A percentile compares a stretch with the other conserved stretches of the same genome.
Evolutionary conservation across 257 asterid species (phyloP).

Genomic region (Striga asiatica): DNA sequence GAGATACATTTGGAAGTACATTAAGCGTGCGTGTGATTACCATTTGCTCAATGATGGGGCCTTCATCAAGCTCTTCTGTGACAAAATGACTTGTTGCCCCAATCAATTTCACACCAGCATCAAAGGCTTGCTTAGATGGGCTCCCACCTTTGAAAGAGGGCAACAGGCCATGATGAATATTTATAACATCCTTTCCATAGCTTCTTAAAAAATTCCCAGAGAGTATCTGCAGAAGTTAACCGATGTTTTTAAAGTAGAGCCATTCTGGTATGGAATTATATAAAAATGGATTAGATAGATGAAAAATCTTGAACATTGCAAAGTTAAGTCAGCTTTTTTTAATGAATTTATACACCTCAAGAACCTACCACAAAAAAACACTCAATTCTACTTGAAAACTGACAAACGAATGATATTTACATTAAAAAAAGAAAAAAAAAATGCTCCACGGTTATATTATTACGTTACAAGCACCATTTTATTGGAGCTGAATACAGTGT

Average conservation of each 20-base stretch:
- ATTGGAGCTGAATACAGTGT: not conserved
- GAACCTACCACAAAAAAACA: not conserved
- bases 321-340: not conserved
- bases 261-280: conserved; percentile 1
- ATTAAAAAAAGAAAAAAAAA: not conserved
- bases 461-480: too few relatives aligned
- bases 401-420: not conserved
- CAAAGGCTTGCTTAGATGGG: conserved; percentile 96
- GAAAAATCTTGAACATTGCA: not conserved
- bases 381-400: not conserved
- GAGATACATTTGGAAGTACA: not conserved
- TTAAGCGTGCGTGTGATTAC: conserved; percentile 26
- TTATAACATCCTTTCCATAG: conserved; percentile 67
- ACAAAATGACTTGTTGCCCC: conserved; percentile 97
- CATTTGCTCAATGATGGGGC: conserved; percentile 97
- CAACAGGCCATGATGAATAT: conserved; percentile 89
- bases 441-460: not conserved
- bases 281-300: not conserved
- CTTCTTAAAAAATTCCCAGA: conserved; percentile 64
- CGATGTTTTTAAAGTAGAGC: conserved; percentile 17
- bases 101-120: conserved; percentile 87
- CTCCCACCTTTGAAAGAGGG: conserved; percentile 94
- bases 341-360: not conserved
- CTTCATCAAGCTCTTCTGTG: conserved; percentile 83
- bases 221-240: conserved; percentile 49